Base-by-base conservation (phyloP, 2,329 filamentous ascomycete species). In the Aspergillus phoenicis region DNA sequence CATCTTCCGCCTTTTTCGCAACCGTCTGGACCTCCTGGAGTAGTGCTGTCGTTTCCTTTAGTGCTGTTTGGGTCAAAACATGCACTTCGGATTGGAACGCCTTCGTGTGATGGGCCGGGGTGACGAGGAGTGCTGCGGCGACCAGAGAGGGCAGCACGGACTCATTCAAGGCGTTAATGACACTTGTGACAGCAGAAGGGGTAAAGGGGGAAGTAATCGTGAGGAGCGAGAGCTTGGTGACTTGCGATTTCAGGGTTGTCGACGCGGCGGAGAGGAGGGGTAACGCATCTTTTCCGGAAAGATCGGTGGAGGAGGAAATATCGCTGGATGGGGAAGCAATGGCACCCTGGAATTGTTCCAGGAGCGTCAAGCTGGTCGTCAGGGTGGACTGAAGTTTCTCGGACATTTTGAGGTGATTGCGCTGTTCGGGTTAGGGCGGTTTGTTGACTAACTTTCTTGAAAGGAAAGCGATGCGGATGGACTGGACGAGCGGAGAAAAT, bases 181-280 rank as follows among this genome's bases (percentile, higher is more conserved):
- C 87, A 24, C 84, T 87, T 8, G 78, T 79, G 36, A 96, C 83
- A 5, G 91, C 93, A 0, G 88, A 87, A 0, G 91, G 88, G 0
- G 93, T 95, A 67, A 96, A 96, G 0, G 94, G 93, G 17, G 91
- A 85, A 70, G 91, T 97, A 70, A 96, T 90, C 1, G 95, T 85
- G 11, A 98, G 84, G 0, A 97, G 87, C 0, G 91, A 94, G 26
- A 97, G 83, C 64, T 96, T 97, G 5, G 93, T 97, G 1, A 89
- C 86, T 72, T 97, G 92, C 0, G 93, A 91, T 73, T 87, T 88
- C 61, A 97, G 86, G 5, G 96, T 82, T 26, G 83, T 85, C 0
- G 91, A 85, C 0, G 90, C 85, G 69, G 93, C 89, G 68, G 85
- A 84, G 36, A 93, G 86, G 60, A 94, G 83, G 13, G 86, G 79